Conservation (phyloP, 2,329 filamentous ascomycete species). For the Xylaria sp. region DNA sequence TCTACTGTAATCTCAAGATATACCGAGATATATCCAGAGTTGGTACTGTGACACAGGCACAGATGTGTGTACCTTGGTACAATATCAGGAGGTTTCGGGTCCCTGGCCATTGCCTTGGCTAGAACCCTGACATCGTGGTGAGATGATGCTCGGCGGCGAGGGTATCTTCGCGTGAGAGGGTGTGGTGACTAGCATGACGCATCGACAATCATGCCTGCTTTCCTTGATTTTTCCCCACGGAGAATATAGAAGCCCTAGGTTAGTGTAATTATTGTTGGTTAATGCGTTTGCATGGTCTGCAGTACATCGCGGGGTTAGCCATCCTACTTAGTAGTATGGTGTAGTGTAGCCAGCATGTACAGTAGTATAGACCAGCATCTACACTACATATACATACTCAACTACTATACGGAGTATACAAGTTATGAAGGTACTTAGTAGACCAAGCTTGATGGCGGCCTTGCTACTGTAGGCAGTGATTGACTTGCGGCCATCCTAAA, state of each 20-base stretch:
- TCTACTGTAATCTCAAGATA: not conserved
- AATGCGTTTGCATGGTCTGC: not conserved
- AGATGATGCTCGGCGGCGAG: constrained; percentile 9
- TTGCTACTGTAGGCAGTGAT: constrained; percentile 10
- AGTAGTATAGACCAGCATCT: not conserved
- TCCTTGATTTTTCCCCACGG: constrained; percentile 20
- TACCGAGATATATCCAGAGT: constrained; percentile 7
- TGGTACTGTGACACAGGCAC: constrained; percentile 12
- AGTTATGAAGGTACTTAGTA: too few relatives aligned
- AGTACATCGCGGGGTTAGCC: constrained; percentile 24
- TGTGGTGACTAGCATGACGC: constrained; percentile 27
- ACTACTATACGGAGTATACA: too few relatives aligned
- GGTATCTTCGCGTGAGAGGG: constrained; percentile 7
- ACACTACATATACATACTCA: too few relatives aligned
- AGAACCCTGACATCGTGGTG: constrained; percentile 17
- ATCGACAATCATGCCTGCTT: constrained; percentile 24
- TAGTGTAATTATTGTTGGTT: not conserved
- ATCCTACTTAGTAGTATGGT: not conserved
- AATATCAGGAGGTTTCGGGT: constrained; percentile 5
- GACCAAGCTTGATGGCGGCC: constrained; percentile 1
- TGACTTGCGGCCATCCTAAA: constrained; percentile 30
- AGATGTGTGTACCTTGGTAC: not conserved
- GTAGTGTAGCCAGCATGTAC: not conserved
- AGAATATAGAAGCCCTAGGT: not conserved
- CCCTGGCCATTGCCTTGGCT: constrained; percentile 3